A percentile compares a stretch with the other conserved stretches of the same genome.
Evolutionary conservation across 768 basidiomycete genomes (phyloP).

Genomic region (Mycena albidolilacea): DNA sequence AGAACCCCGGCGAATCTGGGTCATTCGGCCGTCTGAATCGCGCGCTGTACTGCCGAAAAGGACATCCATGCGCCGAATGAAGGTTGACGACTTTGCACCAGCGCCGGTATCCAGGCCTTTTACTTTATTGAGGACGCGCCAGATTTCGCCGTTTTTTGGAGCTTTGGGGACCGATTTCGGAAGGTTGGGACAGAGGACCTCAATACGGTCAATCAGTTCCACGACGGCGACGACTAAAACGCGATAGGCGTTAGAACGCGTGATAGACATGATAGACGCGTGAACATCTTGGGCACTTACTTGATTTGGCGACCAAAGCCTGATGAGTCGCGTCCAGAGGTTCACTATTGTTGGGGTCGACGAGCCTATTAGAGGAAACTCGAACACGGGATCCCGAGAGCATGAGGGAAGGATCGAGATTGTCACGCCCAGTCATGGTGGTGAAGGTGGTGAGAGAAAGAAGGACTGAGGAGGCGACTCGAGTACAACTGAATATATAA

Average conservation of each 20-base stretch:
- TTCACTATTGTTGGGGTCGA: too few relatives aligned
- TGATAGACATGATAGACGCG: neutral
- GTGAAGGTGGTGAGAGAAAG: too few relatives aligned
- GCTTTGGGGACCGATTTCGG: slow-evolving; percentile 19
- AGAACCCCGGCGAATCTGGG: neutral
- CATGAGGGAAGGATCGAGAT: too few relatives aligned
- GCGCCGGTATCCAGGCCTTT: neutral
- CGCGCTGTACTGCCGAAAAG: slow-evolving; percentile 5
- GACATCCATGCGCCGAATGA: slow-evolving; percentile 23
- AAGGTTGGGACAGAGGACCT: neutral
- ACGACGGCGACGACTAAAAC: neutral
- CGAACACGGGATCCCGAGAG: too few relatives aligned
- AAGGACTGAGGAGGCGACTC: too few relatives aligned
- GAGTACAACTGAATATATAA: too few relatives aligned
- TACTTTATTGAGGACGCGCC: neutral
- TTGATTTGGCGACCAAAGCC: slow-evolving; percentile 1
- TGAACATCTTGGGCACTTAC: neutral
- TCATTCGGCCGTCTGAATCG: slow-evolving; percentile 10
- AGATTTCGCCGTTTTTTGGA: neutral
- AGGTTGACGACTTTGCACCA: neutral
- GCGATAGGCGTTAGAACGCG: slow-evolving; percentile 9
- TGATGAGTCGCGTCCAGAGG: slow-evolving; percentile 15
- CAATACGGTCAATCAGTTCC: slow-evolving; percentile 6
- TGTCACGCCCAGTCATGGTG: too few relatives aligned
- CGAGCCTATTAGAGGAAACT: too few relatives aligned